Percentiles rank a stretch among this genome's conserved stretches.
These are phyloP conservation scores for Ceratopteris richardii DNA, from an alignment of 75 land plant species.

Conservation along the genomic window DNA sequence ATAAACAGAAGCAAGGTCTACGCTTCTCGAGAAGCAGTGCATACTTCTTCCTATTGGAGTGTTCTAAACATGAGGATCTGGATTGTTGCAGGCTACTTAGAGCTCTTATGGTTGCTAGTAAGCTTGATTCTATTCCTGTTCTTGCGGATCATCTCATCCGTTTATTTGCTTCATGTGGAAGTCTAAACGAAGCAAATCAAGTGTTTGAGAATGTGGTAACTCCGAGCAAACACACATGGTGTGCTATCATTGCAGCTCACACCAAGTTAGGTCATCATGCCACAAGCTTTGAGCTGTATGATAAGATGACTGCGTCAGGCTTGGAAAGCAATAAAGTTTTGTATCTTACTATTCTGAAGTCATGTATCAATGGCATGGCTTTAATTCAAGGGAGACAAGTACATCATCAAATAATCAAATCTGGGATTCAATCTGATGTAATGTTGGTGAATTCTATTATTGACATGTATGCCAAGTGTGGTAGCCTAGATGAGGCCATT, in stretches of 20 bases:
- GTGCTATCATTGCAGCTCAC: conserved; percentile 50
- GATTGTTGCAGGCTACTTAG: too few relatives aligned
- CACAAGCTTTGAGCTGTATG: conserved; percentile 33
- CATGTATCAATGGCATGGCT: conserved; percentile 32
- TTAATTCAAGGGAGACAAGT: conserved; percentile 42
- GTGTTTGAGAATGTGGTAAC: too few relatives aligned
- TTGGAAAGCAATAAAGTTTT: conserved; percentile 31
- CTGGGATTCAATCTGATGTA: conserved; percentile 15
- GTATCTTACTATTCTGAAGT: conserved; percentile 23
- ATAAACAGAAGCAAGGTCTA: too few relatives aligned
- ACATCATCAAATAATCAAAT: conserved; percentile 39
- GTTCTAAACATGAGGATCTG: too few relatives aligned
- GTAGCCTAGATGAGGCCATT: conserved; percentile 25
- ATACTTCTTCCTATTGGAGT: too few relatives aligned
- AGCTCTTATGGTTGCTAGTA: too few relatives aligned
- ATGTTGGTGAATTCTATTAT: conserved; percentile 37
- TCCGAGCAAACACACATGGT: conserved; percentile 26
- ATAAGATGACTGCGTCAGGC: conserved; percentile 38
- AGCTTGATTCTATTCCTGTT: too few relatives aligned
- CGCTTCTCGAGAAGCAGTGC: too few relatives aligned
- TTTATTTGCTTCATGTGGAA: too few relatives aligned
- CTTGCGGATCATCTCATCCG: too few relatives aligned
- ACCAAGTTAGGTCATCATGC: conserved; percentile 31
- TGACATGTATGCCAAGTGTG: conserved; percentile 69
- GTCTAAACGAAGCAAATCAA: too few relatives aligned